Percentiles rank a stretch among this genome's conserved stretches.
Conservation (phyloP, 1,284 basidiomycete species). For the Ustilago loliicola region DNA sequence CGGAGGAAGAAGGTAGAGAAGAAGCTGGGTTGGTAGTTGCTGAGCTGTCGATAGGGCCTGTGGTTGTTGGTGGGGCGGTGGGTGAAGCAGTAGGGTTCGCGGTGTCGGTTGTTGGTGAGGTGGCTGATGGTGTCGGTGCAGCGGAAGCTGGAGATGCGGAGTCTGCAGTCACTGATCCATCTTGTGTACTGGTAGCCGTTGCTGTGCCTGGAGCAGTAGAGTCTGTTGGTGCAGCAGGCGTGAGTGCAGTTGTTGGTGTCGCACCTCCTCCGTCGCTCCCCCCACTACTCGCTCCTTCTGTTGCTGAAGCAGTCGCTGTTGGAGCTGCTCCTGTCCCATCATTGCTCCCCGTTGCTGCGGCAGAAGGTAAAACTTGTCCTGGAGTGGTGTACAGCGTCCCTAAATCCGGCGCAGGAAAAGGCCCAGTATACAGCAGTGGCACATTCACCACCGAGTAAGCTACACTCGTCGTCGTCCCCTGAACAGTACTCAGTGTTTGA, state of each 20-base stretch:
- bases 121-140: slow-evolving; percentile 7
- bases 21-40: background rate
- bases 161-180: slow-evolving; percentile 17
- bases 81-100: background rate
- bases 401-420: slow-evolving; percentile 54
- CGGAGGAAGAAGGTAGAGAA: background rate
- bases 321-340: background rate
- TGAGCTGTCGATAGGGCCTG: background rate
- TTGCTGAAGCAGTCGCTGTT: background rate
- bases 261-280: background rate
- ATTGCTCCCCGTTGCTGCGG: background rate
- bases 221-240: slow-evolving; percentile 2
- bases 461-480: slow-evolving; percentile 43
- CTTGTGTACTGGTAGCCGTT: slow-evolving; percentile 7
- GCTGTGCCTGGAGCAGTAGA: slow-evolving; percentile 6
- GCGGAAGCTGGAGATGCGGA: slow-evolving; percentile 8
- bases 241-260: slow-evolving; percentile 8
- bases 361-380: slow-evolving; percentile 23
- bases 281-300: background rate
- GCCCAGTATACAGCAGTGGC: slow-evolving; percentile 60
- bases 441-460: slow-evolving; percentile 55
- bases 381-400: slow-evolving; percentile 59
- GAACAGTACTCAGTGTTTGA: slow-evolving; percentile 34
- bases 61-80: background rate
- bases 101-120: background rate